phyloP scores from a whole-genome alignment of 345 rosid species.

The Triadica sebifera region DNA sequence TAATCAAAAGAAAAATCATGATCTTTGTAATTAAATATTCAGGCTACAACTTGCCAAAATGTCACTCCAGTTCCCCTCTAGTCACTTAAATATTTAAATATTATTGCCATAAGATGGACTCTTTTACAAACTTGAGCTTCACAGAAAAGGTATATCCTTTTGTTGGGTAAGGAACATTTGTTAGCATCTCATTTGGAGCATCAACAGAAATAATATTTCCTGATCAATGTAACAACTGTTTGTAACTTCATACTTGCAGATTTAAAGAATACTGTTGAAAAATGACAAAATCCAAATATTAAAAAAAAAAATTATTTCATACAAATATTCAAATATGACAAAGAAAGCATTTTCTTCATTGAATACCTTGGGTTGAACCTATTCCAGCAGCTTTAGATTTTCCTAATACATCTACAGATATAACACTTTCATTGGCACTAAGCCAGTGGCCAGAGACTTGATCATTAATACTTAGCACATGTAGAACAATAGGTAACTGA shows the following conservation, averaged over 20 bases:
- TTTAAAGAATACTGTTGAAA: constrained; percentile 59
- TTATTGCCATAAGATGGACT: background rate
- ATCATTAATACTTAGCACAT: constrained; percentile 48
- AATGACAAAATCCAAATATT: constrained; percentile 23
- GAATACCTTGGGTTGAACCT: constrained; percentile 68
- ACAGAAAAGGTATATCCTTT: constrained; percentile 72
- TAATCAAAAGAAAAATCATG: background rate
- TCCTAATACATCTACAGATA: constrained; percentile 60
- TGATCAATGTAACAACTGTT: constrained; percentile 61
- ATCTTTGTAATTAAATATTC: background rate
- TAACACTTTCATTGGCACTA: constrained; percentile 60
- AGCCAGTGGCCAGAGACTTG: constrained; percentile 63
- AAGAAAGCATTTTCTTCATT: constrained; percentile 5
- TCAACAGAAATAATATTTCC: constrained; percentile 52
- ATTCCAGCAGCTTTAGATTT: constrained; percentile 63
- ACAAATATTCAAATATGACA: background rate
- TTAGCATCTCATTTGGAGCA: constrained; percentile 69
- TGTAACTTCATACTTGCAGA: constrained; percentile 55
- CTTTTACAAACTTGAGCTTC: constrained; percentile 59
- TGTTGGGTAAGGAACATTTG: constrained; percentile 70
- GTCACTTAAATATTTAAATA: background rate
- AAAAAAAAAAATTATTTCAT: constrained; percentile 7
- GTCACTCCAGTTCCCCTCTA: background rate
- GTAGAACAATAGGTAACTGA: background rate
- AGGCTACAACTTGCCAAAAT: background rate